A percentile compares a stretch with the other conserved stretches of the same genome.
Conservation (phyloP, 805 yeast species). For the Brettanomyces sp. region DNA sequence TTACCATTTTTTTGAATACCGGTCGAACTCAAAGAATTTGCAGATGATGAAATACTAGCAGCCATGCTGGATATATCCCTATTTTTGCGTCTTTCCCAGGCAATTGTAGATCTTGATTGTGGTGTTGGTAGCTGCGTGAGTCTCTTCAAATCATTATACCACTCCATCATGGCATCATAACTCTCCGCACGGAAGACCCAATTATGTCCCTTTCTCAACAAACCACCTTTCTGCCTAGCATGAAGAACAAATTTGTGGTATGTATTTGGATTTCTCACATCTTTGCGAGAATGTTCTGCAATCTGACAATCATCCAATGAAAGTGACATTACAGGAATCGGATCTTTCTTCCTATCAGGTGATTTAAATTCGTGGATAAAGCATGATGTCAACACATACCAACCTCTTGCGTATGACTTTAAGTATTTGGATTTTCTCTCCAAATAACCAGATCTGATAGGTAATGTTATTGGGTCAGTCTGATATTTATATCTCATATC, state of each 20-base stretch:
- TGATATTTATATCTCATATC: conserved; percentile 62
- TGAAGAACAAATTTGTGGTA: conserved; percentile 70
- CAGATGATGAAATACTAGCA: conserved; percentile 6
- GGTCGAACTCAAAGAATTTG: conserved; percentile 4
- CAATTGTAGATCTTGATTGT: conserved; percentile 42
- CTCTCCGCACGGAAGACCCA: conserved; percentile 93
- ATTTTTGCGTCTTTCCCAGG: conserved; percentile 24
- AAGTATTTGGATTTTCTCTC: conserved; percentile 88
- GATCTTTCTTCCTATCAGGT: conserved; percentile 71
- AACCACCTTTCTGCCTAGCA: conserved; percentile 64
- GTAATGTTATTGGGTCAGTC: conserved; percentile 57
- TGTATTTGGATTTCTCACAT: conserved; percentile 43
- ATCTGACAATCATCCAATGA: conserved; percentile 72
- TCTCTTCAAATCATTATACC: conserved; percentile 73
- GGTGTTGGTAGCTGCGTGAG: conserved; percentile 59
- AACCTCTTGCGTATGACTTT: conserved; percentile 84
- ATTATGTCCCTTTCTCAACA: conserved; percentile 74
- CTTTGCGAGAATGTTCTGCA: conserved; percentile 73
- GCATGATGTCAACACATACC: conserved; percentile 84
- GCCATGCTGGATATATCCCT: conserved; percentile 9
- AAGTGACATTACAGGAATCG: conserved; percentile 75
- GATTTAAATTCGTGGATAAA: conserved; percentile 87
- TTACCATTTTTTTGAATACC: not conserved
- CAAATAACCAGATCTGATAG: conserved; percentile 67
- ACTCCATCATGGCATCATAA: conserved; percentile 66